These are phyloP conservation scores for Pugionium dolabratum DNA, from an alignment of 345 rosid genomes.

Conservation along the genomic window DNA sequence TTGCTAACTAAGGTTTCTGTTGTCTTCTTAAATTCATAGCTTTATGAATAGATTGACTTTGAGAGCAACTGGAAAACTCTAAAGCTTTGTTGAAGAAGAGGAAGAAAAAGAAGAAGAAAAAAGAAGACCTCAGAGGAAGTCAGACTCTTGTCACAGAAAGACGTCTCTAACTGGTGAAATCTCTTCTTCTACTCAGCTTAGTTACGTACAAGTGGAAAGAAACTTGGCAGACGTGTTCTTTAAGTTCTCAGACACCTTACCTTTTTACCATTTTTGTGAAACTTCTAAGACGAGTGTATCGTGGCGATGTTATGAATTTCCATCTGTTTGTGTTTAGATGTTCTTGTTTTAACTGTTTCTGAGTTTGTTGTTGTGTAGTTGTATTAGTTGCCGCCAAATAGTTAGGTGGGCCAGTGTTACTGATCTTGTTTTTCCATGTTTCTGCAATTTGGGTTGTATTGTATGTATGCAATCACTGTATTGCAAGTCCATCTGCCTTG, in stretches of 20 bases:
- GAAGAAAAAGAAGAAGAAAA: conserved; percentile 31
- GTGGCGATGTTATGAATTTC: conserved; percentile 36
- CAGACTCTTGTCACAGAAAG: conserved; percentile 24
- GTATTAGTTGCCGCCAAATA: conserved; percentile 39
- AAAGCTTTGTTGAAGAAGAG: conserved; percentile 22
- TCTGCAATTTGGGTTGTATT: conserved; percentile 32
- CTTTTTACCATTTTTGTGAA: conserved; percentile 32
- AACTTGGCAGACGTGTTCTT: conserved; percentile 37
- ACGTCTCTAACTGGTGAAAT: conserved; percentile 36
- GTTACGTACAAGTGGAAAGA: conserved; percentile 36
- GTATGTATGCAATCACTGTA: conserved; percentile 25
- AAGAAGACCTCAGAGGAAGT: conserved; percentile 29
- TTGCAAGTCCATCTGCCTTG: conserved; percentile 33
- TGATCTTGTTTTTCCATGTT: conserved; percentile 30
- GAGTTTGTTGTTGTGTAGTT: conserved; percentile 32
- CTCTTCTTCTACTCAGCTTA: conserved; percentile 38
- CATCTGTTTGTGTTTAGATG: conserved; percentile 39
- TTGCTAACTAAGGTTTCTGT: conserved; percentile 33
- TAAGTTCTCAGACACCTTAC: conserved; percentile 36
- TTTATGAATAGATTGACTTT: conserved; percentile 34
- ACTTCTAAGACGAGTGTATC: conserved; percentile 39
- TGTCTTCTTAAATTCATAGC: conserved; percentile 25
- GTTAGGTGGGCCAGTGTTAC: conserved; percentile 36
- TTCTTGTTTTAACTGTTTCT: conserved; percentile 34
- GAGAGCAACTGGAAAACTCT: conserved; percentile 28